These are phyloP conservation scores for Teratosphaeria nubilosa DNA, from an alignment of 2,329 filamentous ascomycete species.

Conservation along the genomic window DNA sequence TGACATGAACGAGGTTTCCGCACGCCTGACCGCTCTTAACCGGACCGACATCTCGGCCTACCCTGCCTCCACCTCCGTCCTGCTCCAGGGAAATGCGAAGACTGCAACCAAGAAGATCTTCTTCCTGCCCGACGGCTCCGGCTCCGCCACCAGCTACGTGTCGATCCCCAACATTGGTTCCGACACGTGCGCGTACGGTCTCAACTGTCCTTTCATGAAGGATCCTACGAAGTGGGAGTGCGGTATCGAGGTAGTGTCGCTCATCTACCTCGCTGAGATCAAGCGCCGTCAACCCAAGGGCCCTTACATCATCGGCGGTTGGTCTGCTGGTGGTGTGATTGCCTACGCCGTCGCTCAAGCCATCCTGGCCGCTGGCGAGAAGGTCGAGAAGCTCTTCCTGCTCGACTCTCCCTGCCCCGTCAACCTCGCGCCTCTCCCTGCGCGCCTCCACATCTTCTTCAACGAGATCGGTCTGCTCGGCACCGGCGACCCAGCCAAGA, in stretches of 20 bases:
- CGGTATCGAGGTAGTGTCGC: slow-evolving; percentile 54
- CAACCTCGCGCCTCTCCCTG: slow-evolving; percentile 40
- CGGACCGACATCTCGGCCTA: slow-evolving; percentile 33
- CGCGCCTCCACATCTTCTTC: slow-evolving; percentile 60
- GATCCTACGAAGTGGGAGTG: slow-evolving; percentile 55
- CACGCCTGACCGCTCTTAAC: slow-evolving; percentile 30
- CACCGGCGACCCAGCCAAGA: slow-evolving; percentile 47
- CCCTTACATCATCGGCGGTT: slow-evolving; percentile 45
- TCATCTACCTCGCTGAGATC: slow-evolving; percentile 59
- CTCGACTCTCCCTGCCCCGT: slow-evolving; percentile 46
- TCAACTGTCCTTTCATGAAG: slow-evolving; percentile 65
- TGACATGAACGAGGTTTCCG: slow-evolving; percentile 40
- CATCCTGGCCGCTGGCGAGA: slow-evolving; percentile 38
- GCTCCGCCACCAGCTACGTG: slow-evolving; percentile 58
- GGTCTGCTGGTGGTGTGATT: slow-evolving; percentile 47
- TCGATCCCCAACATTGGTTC: slow-evolving; percentile 45
- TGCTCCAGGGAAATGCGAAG: slow-evolving; percentile 48
- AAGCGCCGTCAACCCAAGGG: slow-evolving; percentile 59
- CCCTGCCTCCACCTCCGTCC: slow-evolving; percentile 44
- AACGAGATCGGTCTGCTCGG: slow-evolving; percentile 62
- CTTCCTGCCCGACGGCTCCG: slow-evolving; percentile 43
- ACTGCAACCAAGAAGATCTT: slow-evolving; percentile 46
- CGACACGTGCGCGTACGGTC: slow-evolving; percentile 42
- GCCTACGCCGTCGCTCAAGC: slow-evolving; percentile 43
- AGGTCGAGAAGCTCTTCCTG: slow-evolving; percentile 41